A percentile compares a stretch with the other conserved stretches of the same genome.
Conservation (phyloP, 768 basidiomycete genomes). For the Botryobasidium botryosum region DNA sequence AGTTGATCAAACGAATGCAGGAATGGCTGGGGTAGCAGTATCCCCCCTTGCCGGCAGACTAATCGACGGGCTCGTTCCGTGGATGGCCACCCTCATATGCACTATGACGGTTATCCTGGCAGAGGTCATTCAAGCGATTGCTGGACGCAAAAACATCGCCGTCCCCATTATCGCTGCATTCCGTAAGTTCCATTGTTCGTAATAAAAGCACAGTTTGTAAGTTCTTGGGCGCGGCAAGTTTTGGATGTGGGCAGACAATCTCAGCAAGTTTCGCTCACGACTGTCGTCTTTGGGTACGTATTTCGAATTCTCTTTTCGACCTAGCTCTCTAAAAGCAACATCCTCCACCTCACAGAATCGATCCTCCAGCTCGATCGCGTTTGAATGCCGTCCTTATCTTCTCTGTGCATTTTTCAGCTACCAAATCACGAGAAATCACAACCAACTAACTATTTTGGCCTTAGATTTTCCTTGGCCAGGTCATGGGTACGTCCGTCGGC, state of each 20-base stretch:
- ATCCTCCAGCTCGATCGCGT: conserved; percentile 39
- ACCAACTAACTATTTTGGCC: neutral
- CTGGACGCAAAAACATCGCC: conserved; percentile 49
- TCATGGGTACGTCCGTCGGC: conserved; percentile 63
- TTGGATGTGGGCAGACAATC: conserved; percentile 63
- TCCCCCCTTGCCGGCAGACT: conserved; percentile 53
- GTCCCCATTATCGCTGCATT: conserved; percentile 55
- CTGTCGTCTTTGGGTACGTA: conserved; percentile 37
- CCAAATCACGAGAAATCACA: neutral
- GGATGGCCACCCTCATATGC: conserved; percentile 53
- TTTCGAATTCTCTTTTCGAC: neutral
- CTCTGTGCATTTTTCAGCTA: conserved; percentile 26
- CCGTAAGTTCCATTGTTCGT: conserved; percentile 20
- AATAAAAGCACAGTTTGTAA: neutral
- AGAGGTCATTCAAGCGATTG: conserved; percentile 48
- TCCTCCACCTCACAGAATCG: conserved; percentile 21
- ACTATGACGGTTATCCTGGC: conserved; percentile 31
- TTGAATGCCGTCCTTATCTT: conserved; percentile 64
- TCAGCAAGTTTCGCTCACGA: conserved; percentile 50
- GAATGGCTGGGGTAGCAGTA: conserved; percentile 40
- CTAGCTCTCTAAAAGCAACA: neutral
- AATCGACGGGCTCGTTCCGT: conserved; percentile 57
- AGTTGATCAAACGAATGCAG: too few relatives aligned
- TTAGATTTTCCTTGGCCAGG: conserved; percentile 34
- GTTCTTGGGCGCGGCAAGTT: conserved; percentile 5